Base-by-base conservation (phyloP, 352 stramenopile genomes). In the Phytophthora pseudosyringae region DNA sequence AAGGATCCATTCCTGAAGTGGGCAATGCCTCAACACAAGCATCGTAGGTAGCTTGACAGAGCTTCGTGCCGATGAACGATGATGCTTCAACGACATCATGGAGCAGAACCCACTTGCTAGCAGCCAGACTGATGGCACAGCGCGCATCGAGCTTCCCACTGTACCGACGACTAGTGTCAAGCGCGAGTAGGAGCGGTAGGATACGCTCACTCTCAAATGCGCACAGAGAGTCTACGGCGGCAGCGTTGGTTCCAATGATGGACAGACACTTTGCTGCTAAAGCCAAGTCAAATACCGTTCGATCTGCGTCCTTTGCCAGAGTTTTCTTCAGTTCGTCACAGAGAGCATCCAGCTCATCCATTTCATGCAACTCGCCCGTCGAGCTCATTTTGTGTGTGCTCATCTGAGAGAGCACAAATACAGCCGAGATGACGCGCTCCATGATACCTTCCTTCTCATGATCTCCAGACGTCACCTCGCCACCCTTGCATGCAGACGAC, bases 31-130 rank as follows among this genome's bases (percentile, higher is more conserved):
- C 73, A 18, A 93, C 59, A 47, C 75, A 86, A 21, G 65, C 57
- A n/a, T 74, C 58, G 25, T 87, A 78, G 3, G 78, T 69, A 5
- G 21, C 18, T 39, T 52, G 64, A 5, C 92, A 68, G 33, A 89
- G 47, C 9, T 55, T 46, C 0, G 79, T 81, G 0, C 76, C 39
- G 10, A 89, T 64, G 36, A 86, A 90, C 29, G 77, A 80, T 8
- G 79, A 77, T 5, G 70, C 68, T 53, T 76, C 45, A 13, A 94
- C 28, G 29, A 88, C 74, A 16, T 77, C 63, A 48, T 84, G 69
- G 15, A 91, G 63, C 12, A 91, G 29, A 1, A 64, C 50, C 84
- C 82, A 93, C 61, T 90, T 84, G 68, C 63, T 86, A 0, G 54
- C 69, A 41, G 79, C 79, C 52, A 86, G 73, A 38, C 41, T 59